These are phyloP conservation scores for Rauvolfia tetraphylla DNA, from an alignment of 257 asterid species.

Conservation along the genomic window DNA sequence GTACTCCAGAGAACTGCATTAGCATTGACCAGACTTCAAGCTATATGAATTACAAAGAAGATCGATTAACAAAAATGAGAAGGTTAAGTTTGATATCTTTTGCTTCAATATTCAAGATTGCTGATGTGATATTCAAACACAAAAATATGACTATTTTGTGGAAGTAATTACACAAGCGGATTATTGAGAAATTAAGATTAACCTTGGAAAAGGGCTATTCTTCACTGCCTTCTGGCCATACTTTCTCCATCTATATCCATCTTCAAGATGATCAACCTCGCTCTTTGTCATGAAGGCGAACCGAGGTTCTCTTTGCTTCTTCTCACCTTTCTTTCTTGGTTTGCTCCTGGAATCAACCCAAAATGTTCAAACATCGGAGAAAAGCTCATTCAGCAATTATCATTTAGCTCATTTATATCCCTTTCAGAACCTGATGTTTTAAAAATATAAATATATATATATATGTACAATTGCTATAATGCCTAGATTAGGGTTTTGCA, in stretches of 20 bases:
- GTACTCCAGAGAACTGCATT: no score
- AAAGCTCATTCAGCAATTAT: not conserved
- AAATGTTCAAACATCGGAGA: not conserved
- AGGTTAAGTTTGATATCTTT: not conserved
- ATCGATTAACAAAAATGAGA: not conserved
- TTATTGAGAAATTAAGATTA: not conserved
- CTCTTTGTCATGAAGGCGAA: constrained; percentile 82
- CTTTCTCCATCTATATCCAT: constrained; percentile 89
- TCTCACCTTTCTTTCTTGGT: constrained; percentile 49
- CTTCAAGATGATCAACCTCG: constrained; percentile 75
- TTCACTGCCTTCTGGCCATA: constrained; percentile 88
- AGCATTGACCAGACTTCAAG: no score
- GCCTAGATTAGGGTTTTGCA: constrained; percentile 18
- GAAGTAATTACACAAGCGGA: not conserved
- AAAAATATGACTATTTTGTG: not conserved
- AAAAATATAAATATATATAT: not conserved
- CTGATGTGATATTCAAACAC: not conserved
- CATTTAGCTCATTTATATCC: no score
- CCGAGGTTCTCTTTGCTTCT: constrained; percentile 50
- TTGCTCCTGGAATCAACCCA: constrained; percentile 28
- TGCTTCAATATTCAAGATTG: not conserved
- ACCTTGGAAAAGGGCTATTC: constrained; percentile 88
- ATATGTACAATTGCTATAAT: not conserved
- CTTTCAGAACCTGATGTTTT: not conserved
- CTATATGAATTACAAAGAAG: not conserved